These are phyloP conservation scores for Pseudogymnoascus sp. DNA, from an alignment of 2,329 filamentous ascomycete species.

Conservation along the genomic window DNA sequence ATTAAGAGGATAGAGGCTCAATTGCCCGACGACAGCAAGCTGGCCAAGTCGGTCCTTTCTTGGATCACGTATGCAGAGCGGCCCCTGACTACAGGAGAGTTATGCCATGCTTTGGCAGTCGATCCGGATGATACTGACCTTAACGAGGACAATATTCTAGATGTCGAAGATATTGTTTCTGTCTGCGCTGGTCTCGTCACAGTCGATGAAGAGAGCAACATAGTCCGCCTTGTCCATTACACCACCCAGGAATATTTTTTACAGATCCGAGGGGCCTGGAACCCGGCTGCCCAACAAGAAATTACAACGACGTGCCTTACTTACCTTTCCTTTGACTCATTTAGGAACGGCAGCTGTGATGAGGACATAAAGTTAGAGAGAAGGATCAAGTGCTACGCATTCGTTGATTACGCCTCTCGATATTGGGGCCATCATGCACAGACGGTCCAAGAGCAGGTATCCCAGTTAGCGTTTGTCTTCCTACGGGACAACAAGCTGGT, in stretches of 20 bases:
- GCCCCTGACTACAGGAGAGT: background rate
- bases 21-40: background rate
- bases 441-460: background rate
- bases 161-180: conserved; percentile 12
- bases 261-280: background rate
- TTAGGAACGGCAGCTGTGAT: background rate
- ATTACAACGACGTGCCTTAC: background rate
- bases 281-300: background rate
- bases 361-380: background rate
- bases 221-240: conserved; percentile 22
- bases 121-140: background rate
- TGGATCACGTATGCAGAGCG: background rate
- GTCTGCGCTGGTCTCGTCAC: conserved; percentile 22
- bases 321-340: background rate
- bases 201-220: conserved; percentile 20
- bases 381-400: background rate
- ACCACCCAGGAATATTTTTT: conserved; percentile 23
- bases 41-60: background rate
- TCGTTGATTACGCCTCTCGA: background rate
- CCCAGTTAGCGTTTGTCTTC: background rate
- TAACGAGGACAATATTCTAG: background rate
- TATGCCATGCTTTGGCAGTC: background rate
- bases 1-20: background rate
- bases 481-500: background rate
- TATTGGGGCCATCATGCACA: background rate